These are phyloP conservation scores for Colletotrichum sp. DNA, from an alignment of 2,329 filamentous ascomycete genomes.

Conservation along the genomic window DNA sequence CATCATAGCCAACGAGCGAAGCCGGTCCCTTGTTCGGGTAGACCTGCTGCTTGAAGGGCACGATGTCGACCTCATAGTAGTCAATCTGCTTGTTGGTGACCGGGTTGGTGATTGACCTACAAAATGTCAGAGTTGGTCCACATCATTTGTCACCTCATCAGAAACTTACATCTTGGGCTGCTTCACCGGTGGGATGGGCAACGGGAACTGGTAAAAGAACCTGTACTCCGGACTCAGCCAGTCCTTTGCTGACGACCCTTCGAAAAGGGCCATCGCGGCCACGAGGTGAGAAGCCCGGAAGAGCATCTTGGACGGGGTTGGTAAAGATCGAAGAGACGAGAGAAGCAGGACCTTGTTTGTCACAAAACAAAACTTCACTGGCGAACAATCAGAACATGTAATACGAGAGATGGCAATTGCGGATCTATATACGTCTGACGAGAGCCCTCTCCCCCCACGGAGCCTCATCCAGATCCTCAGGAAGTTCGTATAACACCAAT, in stretches of 20 bases:
- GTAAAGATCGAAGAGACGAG: not conserved
- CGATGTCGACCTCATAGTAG: constrained; percentile 34
- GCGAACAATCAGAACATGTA: not conserved
- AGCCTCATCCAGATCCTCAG: not conserved
- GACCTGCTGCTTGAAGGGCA: constrained; percentile 30
- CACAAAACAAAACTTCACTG: not conserved
- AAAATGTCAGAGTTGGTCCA: no score
- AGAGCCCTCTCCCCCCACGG: not conserved
- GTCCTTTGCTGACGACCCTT: constrained; percentile 9
- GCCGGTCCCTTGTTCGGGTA: constrained; percentile 38
- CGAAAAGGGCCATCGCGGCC: constrained; percentile 4
- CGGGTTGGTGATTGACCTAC: constrained; percentile 22
- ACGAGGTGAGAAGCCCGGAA: not conserved
- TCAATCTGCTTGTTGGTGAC: constrained; percentile 31
- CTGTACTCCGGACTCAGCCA: constrained; percentile 37
- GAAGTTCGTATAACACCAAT: not conserved
- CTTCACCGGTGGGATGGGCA: constrained; percentile 51
- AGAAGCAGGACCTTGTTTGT: not conserved
- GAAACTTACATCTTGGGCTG: constrained; percentile 40
- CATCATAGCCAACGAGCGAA: constrained; percentile 56
- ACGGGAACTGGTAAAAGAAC: constrained; percentile 41
- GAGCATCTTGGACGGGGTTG: not conserved
- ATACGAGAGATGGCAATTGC: not conserved
- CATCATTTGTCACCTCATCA: fast-evolving
- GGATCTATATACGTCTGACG: not conserved